phyloP scores from a whole-genome alignment of 1,284 basidiomycete species.

The Microbotryomycetes sp. region DNA sequence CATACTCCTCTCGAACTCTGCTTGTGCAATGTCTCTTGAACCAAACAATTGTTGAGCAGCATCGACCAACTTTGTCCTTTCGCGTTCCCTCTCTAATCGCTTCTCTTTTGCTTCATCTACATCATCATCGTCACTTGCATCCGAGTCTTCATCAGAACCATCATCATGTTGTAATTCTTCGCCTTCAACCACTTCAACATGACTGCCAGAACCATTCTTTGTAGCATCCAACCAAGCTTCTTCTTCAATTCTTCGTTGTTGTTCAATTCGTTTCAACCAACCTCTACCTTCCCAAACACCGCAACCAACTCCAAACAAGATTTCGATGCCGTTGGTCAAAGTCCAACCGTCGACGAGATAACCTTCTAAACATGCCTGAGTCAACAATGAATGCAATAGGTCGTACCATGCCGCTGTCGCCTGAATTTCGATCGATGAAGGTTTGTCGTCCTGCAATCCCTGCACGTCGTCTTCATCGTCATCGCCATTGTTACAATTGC shows the following conservation, averaged over 20 bases:
- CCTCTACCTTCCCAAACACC: slow-evolving; percentile 43
- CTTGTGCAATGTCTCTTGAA: slow-evolving; percentile 27
- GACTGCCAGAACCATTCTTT: not conserved
- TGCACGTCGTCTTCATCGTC: slow-evolving; percentile 2
- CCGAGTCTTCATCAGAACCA: slow-evolving; percentile 2
- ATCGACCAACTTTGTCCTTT: slow-evolving; percentile 12
- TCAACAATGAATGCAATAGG: slow-evolving; percentile 63
- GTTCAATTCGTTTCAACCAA: slow-evolving; percentile 10
- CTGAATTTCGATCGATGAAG: slow-evolving; percentile 17
- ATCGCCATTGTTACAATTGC: slow-evolving; percentile 11
- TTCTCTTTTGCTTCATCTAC: slow-evolving; percentile 12
- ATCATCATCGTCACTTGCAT: slow-evolving; percentile 10
- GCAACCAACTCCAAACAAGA: slow-evolving; percentile 63
- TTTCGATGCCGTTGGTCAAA: slow-evolving; percentile 61
- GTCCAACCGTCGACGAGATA: slow-evolving; percentile 72
- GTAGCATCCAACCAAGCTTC: not conserved
- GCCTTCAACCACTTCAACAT: slow-evolving; percentile 1
- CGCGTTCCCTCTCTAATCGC: not conserved
- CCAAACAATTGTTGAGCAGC: slow-evolving; percentile 29
- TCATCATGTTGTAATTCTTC: slow-evolving; percentile 8
- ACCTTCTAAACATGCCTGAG: slow-evolving; percentile 69
- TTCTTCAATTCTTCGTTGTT: not conserved
- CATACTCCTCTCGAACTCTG: slow-evolving; percentile 34
- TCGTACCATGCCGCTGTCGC: slow-evolving; percentile 67
- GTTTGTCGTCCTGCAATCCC: slow-evolving; percentile 14